Evolutionary conservation across 2,329 filamentous ascomycete species (phyloP).

Genomic region (Graphiopsis chlorocephala): DNA sequence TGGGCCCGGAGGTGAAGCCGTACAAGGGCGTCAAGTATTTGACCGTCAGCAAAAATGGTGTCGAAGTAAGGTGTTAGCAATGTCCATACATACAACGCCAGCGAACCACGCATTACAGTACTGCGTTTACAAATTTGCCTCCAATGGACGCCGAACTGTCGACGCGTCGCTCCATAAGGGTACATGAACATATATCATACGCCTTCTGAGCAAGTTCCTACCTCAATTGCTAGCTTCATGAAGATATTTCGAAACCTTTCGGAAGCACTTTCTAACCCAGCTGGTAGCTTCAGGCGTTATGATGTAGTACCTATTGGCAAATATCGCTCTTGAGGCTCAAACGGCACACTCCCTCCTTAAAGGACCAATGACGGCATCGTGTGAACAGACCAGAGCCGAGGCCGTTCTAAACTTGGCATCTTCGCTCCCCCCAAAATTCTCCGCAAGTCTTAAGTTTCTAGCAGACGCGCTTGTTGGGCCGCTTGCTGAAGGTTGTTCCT

Average conservation of each 20-base stretch:
- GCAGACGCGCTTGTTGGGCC: constrained; percentile 4
- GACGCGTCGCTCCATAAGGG: neutral
- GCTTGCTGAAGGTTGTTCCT: neutral
- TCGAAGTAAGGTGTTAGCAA: constrained; percentile 47
- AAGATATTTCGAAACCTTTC: too few species aligned
- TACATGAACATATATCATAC: neutral
- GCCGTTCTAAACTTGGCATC: neutral
- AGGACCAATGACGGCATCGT: neutral
- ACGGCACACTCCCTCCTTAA: neutral
- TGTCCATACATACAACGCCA: neutral
- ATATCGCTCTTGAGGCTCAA: neutral
- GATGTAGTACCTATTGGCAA: neutral
- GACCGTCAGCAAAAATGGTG: constrained; percentile 62
- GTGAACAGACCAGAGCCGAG: neutral
- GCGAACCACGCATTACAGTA: neutral
- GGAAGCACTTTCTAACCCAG: too few species aligned
- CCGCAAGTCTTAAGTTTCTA: neutral
- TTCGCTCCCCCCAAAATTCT: neutral
- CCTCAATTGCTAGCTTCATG: too few species aligned
- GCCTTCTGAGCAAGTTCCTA: neutral
- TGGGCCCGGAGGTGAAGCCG: constrained; percentile 85
- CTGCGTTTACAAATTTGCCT: neutral
- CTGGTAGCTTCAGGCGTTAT: neutral
- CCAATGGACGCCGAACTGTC: neutral
- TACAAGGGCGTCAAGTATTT: constrained; percentile 99